These are phyloP conservation scores for Leavenworthia alabamica DNA, from an alignment of 345 rosid species.

Conservation along the genomic window DNA sequence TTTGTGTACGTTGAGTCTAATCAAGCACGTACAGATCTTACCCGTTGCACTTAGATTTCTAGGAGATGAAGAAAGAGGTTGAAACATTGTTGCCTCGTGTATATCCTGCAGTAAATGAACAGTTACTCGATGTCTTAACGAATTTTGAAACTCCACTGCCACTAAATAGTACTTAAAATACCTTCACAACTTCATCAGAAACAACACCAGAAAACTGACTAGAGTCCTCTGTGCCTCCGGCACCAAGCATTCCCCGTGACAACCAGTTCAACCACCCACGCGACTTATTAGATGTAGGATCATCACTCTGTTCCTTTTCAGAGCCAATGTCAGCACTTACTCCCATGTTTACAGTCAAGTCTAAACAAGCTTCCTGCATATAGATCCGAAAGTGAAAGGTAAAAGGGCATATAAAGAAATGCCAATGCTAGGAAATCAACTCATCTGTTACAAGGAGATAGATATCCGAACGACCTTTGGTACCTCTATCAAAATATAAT, in stretches of 20 bases:
- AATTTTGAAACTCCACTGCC: slow-evolving; percentile 5
- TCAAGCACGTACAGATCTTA: slow-evolving; percentile 45
- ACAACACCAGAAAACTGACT: slow-evolving; percentile 89
- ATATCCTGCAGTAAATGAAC: slow-evolving; percentile 55
- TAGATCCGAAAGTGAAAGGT: not conserved
- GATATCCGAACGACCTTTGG: slow-evolving; percentile 5
- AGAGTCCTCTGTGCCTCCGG: slow-evolving; percentile 93
- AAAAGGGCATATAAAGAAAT: slow-evolving; percentile 5
- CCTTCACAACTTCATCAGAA: slow-evolving; percentile 94
- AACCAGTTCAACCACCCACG: slow-evolving; percentile 97
- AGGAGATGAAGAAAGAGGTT: slow-evolving; percentile 43
- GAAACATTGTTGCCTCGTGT: slow-evolving; percentile 79
- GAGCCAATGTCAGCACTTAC: slow-evolving; percentile 26
- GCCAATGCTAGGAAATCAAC: not conserved
- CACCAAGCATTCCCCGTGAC: slow-evolving; percentile 98
- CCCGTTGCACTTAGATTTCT: slow-evolving; percentile 39
- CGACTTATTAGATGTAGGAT: slow-evolving; percentile 45
- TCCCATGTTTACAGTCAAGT: slow-evolving; percentile 29
- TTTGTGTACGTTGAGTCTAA: slow-evolving; percentile 45
- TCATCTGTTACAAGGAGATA: not conserved
- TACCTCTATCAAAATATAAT: not conserved
- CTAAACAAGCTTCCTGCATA: slow-evolving; percentile 50
- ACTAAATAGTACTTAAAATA: slow-evolving; percentile 23
- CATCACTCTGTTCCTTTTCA: slow-evolving; percentile 57
- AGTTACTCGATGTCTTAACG: slow-evolving; percentile 2